A percentile compares a stretch with the other conserved stretches of the same genome.
Conservation (phyloP, 164 flowering plant species). For the Magnolia changhungtana region DNA sequence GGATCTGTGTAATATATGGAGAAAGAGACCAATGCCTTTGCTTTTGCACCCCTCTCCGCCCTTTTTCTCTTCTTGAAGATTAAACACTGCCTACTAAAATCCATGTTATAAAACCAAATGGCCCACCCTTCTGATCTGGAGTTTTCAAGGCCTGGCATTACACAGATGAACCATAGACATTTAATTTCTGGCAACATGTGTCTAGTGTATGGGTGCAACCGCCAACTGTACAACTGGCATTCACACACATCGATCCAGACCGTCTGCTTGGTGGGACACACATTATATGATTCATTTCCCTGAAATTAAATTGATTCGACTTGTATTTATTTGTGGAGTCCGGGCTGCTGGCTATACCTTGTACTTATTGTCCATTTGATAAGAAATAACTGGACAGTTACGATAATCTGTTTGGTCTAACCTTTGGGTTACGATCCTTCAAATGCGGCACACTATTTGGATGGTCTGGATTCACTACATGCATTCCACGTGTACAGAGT, state of each 20-base stretch:
- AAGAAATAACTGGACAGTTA: too few species aligned
- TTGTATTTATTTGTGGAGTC: background rate
- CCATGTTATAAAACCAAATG: background rate
- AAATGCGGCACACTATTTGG: background rate
- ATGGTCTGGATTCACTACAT: background rate
- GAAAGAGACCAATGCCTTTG: constrained; percentile 33
- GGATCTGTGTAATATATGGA: constrained; percentile 66
- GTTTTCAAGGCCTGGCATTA: too few species aligned
- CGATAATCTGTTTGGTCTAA: too few species aligned
- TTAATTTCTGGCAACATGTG: too few species aligned
- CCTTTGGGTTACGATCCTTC: background rate
- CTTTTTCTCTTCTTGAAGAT: background rate
- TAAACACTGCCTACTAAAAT: background rate
- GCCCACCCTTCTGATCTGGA: background rate
- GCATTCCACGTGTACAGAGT: background rate
- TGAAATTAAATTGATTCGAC: background rate
- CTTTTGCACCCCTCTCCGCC: constrained; percentile 3
- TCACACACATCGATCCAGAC: background rate
- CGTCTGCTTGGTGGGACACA: background rate
- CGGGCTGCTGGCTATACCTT: background rate
- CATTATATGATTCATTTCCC: background rate
- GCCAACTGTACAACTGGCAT: background rate
- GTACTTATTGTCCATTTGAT: too few species aligned
- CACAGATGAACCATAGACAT: too few species aligned
- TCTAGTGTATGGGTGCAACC: too few species aligned